Conservation (phyloP, 768 basidiomycete species). For the Tricholoma sp. region DNA sequence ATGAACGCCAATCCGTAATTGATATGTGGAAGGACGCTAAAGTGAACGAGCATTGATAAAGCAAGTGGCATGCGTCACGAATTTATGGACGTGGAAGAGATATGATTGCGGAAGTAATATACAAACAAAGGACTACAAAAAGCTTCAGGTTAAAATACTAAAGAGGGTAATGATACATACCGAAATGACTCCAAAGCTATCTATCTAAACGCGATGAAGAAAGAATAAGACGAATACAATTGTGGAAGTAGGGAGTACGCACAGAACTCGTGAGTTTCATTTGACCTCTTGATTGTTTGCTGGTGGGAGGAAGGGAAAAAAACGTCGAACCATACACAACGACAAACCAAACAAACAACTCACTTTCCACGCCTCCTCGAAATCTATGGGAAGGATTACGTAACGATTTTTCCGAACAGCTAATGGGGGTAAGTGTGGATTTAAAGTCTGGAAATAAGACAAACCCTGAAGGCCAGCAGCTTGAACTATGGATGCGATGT, state of each 20-base stretch:
- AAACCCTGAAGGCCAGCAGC: slow-evolving; percentile 94
- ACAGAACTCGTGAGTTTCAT: slow-evolving; percentile 98
- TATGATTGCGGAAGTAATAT: slow-evolving; percentile 14
- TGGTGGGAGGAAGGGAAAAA: slow-evolving; percentile 37
- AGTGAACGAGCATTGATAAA: slow-evolving; percentile 62
- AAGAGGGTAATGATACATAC: slow-evolving; percentile 11
- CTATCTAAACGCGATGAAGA: slow-evolving; percentile 26
- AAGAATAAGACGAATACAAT: slow-evolving; percentile 10
- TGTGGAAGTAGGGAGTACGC: slow-evolving; percentile 26
- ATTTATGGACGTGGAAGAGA: slow-evolving; percentile 5
- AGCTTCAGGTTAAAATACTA: background rate
- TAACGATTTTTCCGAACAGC: slow-evolving; percentile 98
- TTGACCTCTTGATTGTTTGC: slow-evolving; percentile 94
- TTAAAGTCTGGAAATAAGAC: background rate
- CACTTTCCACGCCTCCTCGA: slow-evolving; percentile 99
- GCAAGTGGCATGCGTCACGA: background rate
- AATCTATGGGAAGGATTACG: slow-evolving; percentile 93
- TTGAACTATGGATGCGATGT: slow-evolving; percentile 94
- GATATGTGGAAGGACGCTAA: slow-evolving; percentile 67
- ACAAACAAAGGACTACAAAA: slow-evolving; percentile 11
- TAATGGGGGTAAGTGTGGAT: slow-evolving; percentile 23
- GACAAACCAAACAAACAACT: slow-evolving; percentile 48
- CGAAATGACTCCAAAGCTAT: slow-evolving; percentile 21
- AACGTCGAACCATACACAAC: slow-evolving; percentile 27
- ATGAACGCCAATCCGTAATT: slow-evolving; percentile 73